These are phyloP conservation scores for Dothiorella sarmentorum DNA, from an alignment of 2,329 filamentous ascomycete genomes.

Conservation along the genomic window DNA sequence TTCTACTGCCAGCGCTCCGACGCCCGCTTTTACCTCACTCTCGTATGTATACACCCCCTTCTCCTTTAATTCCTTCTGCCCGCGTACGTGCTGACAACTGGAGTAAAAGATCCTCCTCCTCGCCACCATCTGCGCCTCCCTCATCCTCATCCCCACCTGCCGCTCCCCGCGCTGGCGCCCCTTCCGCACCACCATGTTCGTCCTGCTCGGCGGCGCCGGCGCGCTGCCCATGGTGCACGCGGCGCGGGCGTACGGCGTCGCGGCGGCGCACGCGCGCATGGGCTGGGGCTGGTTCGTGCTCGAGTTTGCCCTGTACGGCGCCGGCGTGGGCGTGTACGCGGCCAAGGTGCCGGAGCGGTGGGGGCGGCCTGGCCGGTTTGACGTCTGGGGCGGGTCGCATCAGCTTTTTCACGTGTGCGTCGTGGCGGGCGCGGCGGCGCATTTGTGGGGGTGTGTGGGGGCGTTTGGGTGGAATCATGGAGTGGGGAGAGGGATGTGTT, in stretches of 20 bases:
- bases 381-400: conserved; percentile 48
- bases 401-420: conserved; percentile 51
- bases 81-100: too few species aligned
- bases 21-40: conserved; percentile 36
- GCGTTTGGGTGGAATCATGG: conserved; percentile 25
- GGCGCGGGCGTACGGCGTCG: conserved; percentile 28
- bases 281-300: conserved; percentile 40
- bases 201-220: conserved; percentile 41
- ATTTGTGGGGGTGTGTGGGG: conserved; percentile 35
- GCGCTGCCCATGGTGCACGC: conserved; percentile 43
- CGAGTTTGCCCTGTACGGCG: conserved; percentile 39
- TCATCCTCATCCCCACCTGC: conserved; percentile 38
- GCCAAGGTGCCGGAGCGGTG: conserved; percentile 44
- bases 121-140: conserved; percentile 34
- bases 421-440: background rate
- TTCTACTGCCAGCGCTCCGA: conserved; percentile 42
- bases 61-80: too few species aligned
- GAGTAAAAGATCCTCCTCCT: conserved; percentile 12
- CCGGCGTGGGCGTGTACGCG: conserved; percentile 41
- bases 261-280: conserved; percentile 36
- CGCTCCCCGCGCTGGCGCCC: conserved; percentile 39
- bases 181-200: conserved; percentile 41
- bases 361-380: conserved; percentile 43
- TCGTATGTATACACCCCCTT: conserved; percentile 24
- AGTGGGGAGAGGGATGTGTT: background rate